Base-by-base conservation (phyloP, 2,329 filamentous ascomycete species). In the Sclerotinia glacialis region DNA sequence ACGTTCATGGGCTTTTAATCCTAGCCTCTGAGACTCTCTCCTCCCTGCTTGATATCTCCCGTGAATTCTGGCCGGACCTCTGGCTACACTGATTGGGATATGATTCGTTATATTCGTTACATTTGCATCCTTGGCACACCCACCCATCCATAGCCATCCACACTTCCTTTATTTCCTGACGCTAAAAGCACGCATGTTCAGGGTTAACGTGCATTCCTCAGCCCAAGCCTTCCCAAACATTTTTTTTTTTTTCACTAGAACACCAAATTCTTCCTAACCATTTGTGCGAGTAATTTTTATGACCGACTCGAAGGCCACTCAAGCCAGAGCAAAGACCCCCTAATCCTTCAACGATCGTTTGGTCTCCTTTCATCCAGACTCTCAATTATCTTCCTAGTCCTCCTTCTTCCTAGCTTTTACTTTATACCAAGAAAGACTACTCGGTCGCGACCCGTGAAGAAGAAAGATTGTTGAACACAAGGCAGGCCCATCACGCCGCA, bases 61-160 rank as follows among this genome's bases (percentile, higher is more conserved):
- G 54, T 60, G 54, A 60, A 60, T 60, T 60, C 53, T 60, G 63
- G 34, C 63, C 54, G 63, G 63, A 60, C 58, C 31, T 44, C 44
- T 61, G 44, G 44, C n/a, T 23, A 49, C 31, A 37, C 44, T 60
- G 44, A 37, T 31, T 49, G 28, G n/a, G 31, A 37, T 26, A 21
- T 61, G 8, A 55, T 64, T 54, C 40, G 40, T 64, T 64, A 34
- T 54, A 42, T 40, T 16, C 31, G 46, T 53, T 63, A 53, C 60
- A 63, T 56, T 37, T 64, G 14, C 18, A 40, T 60, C 34, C 54
- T 49, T 61, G 58, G 58, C 58, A 26, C 58, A 50, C 31, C 37
- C 28, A 26, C 8, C 14, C 58, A 40, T 61, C 46, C 46, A 47
- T 60, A 34, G 42, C 18, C 40, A 47, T 21, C 40, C 60, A 63